Base-by-base conservation (phyloP, 139 green algal species). In the Micromonas commoda region DNA sequence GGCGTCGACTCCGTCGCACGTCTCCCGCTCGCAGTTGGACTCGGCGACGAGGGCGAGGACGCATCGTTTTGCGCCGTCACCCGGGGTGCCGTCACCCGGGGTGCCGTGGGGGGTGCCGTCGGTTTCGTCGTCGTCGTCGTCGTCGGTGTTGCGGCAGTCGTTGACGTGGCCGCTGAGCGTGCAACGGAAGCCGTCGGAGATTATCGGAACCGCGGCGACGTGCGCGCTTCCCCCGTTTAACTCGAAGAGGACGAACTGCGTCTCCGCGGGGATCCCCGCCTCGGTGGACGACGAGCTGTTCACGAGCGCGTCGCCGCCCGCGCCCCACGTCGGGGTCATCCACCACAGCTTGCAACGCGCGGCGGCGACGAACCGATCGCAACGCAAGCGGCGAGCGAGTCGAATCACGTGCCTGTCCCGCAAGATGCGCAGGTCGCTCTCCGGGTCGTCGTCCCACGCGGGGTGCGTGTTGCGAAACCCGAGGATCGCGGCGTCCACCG, bases 281-380 rank as follows among this genome's bases (percentile, higher is more conserved):
- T 85, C 24, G 32, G 67, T n/a, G n/a, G n/a, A n/a, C n/a, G n/a
- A n/a, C n/a, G n/a, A n/a, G n/a, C n/a, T n/a, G n/a, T n/a, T n/a
- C n/a, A n/a, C n/a, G n/a, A n/a, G n/a, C n/a, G n/a, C n/a, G 2
- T 63, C 54, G 3, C 63, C 57, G 29, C 71, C 84, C 26, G 33
- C 85, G 53, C 92, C 90, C 92, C 91, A 96, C 84, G 93, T 89
- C 3, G 93, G 93, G 6, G 91, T 94, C 92, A 96, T 94, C 91
- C 90, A 96, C 90, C 91, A 97, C 24, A 95, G 85, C 84, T 85
- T 90, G 77, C 74, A 86, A 29, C 86, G 73, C 33, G 75, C 72
- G 5, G 54, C 68, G 4, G 81, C 79, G 54, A 86, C 61, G 61
- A 85, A 86, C 0, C 65, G 26, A 5, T 68, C 61, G 45, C 80